phyloP scores from a whole-genome alignment of 345 rosid genomes.

The Schrenkiella parvula region DNA sequence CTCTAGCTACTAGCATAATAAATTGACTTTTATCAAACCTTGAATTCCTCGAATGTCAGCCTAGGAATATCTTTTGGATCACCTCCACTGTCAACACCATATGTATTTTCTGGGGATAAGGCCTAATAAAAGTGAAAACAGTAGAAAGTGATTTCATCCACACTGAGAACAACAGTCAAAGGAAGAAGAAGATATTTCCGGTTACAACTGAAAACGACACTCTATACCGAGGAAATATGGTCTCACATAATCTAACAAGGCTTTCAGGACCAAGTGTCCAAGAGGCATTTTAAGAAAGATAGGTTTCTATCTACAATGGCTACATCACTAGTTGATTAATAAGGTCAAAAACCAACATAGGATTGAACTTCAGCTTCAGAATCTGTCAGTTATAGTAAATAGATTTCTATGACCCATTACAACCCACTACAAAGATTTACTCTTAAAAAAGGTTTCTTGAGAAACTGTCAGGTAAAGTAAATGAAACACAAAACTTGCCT shows the following conservation, averaged over 20 bases:
- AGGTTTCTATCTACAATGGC: neutral
- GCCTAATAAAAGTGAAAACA: conserved; percentile 48
- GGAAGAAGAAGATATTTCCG: no score
- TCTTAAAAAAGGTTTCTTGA: neutral
- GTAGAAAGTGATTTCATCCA: neutral
- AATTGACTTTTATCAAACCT: conserved; percentile 39
- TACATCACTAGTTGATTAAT: conserved; percentile 4
- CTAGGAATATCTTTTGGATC: conserved; percentile 87
- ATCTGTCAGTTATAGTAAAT: no score
- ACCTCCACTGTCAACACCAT: conserved; percentile 98
- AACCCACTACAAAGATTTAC: neutral
- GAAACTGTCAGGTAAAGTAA: neutral
- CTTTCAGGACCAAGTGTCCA: neutral
- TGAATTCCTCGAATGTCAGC: conserved; percentile 83
- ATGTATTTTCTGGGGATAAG: conserved; percentile 83
- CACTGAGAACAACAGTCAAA: no score
- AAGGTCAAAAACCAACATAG: neutral
- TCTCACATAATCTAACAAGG: neutral
- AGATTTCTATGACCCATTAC: no score
- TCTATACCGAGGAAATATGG: neutral
- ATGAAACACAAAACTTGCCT: conserved; percentile 44
- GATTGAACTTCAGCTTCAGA: neutral
- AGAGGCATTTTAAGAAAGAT: neutral
- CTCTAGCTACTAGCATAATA: conserved; percentile 1
- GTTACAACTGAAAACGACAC: neutral